Evolutionary conservation across 2,329 filamentous ascomycete species (phyloP).

Genomic region (Aspergillus texensis): DNA sequence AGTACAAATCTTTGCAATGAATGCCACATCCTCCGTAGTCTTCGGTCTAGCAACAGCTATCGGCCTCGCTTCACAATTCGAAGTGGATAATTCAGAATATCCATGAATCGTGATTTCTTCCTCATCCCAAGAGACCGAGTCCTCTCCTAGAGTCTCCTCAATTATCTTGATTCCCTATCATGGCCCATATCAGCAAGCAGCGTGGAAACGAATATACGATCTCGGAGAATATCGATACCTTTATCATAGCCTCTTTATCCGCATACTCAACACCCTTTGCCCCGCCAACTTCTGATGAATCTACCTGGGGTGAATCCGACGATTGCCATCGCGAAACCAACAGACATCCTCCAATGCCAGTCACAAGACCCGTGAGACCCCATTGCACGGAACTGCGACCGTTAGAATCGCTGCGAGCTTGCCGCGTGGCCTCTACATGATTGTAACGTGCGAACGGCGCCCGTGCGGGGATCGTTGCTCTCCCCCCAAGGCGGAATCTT

Average conservation of each 20-base stretch:
- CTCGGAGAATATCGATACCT: neutral
- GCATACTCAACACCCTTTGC: neutral
- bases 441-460: neutral
- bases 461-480: neutral
- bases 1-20: constrained; percentile 69
- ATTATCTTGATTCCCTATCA: neutral
- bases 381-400: neutral
- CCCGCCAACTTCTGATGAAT: neutral
- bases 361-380: neutral
- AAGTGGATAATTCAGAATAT: constrained; percentile 69
- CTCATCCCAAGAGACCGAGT: constrained; percentile 44
- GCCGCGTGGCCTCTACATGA: neutral
- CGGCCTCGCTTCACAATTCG: constrained; percentile 51
- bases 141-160: neutral
- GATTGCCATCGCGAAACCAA: neutral
- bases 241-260: neutral
- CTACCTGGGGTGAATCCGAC: neutral
- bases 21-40: constrained; percentile 63
- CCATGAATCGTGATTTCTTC: constrained; percentile 65
- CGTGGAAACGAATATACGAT: neutral
- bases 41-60: constrained; percentile 64
- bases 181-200: neutral
- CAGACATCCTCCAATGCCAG: neutral
- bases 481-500: neutral
- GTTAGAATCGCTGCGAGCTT: neutral